Percentiles rank a stretch among this genome's conserved stretches.
phyloP scores from a whole-genome alignment of 345 rosid genomes.

The Populus pruinosa region DNA sequence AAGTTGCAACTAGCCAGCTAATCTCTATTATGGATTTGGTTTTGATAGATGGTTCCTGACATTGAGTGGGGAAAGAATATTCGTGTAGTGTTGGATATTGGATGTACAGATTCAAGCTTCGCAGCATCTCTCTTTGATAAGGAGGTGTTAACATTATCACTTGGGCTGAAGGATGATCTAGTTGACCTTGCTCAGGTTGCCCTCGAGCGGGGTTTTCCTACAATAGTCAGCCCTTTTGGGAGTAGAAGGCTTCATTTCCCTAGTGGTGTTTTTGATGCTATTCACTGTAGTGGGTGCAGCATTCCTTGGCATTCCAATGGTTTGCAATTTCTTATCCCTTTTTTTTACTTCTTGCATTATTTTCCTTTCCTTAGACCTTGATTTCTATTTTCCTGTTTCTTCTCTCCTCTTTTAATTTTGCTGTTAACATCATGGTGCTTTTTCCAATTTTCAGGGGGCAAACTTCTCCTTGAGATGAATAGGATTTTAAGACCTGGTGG shows the following conservation, averaged over 20 bases:
- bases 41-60: constrained; percentile 92
- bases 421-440: constrained; percentile 1
- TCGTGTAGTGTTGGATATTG: constrained; percentile 79
- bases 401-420: neutral
- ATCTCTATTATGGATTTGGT: constrained; percentile 25
- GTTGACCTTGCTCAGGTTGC: constrained; percentile 88
- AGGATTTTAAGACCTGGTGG: constrained; percentile 84
- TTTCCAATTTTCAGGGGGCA: constrained; percentile 52
- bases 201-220: constrained; percentile 88
- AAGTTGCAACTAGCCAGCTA: neutral
- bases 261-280: constrained; percentile 80
- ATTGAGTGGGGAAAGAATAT: constrained; percentile 99
- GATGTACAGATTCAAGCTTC: constrained; percentile 71
- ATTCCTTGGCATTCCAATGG: constrained; percentile 85
- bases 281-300: constrained; percentile 80
- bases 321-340: constrained; percentile 21
- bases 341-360: constrained; percentile 1
- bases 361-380: neutral
- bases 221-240: constrained; percentile 64
- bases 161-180: constrained; percentile 88
- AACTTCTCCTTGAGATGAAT: constrained; percentile 87
- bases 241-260: constrained; percentile 86
- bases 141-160: constrained; percentile 63
- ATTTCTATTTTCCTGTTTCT: neutral
- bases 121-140: constrained; percentile 74